A percentile compares a stretch with the other conserved stretches of the same genome.
Evolutionary conservation across 768 basidiomycete genomes (phyloP).

Genomic region (Tulasnella sp.): DNA sequence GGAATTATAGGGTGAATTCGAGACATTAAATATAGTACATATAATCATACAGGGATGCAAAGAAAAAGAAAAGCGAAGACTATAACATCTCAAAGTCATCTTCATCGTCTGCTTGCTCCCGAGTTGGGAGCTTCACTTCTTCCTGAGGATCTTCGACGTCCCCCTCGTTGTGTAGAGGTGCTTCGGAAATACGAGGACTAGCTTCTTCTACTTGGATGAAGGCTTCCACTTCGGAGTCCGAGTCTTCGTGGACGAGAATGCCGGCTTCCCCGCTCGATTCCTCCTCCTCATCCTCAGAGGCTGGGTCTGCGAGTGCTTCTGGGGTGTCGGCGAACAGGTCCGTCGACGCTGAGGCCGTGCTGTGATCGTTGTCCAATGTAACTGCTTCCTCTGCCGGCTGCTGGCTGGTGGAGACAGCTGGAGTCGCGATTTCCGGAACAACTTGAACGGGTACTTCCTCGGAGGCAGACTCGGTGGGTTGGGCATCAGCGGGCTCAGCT

Average conservation of each 20-base stretch:
- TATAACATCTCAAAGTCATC: conserved; percentile 8
- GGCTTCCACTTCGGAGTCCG: neutral
- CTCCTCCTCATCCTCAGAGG: neutral
- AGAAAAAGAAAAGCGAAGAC: neutral
- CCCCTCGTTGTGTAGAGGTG: neutral
- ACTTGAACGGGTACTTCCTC: neutral
- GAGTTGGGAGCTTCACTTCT: neutral
- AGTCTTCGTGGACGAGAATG: neutral
- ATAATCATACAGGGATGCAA: neutral
- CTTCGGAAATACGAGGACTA: neutral
- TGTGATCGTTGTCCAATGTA: neutral
- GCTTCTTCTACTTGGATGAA: neutral
- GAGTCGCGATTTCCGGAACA: neutral
- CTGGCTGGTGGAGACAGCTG: neutral
- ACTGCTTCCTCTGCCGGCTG: neutral
- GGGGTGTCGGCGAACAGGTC: neutral
- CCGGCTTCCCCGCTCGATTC: neutral
- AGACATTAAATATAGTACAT: neutral
- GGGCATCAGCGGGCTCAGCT: neutral
- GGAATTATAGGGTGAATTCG: neutral
- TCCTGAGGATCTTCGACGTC: neutral
- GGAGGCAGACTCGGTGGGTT: neutral
- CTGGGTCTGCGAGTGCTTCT: neutral
- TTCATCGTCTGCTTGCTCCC: neutral
- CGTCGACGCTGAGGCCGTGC: neutral